A percentile compares a stretch with the other conserved stretches of the same genome.
phyloP scores from a whole-genome alignment of 352 stramenopile genomes.

The Elongisporangium anandrum region DNA sequence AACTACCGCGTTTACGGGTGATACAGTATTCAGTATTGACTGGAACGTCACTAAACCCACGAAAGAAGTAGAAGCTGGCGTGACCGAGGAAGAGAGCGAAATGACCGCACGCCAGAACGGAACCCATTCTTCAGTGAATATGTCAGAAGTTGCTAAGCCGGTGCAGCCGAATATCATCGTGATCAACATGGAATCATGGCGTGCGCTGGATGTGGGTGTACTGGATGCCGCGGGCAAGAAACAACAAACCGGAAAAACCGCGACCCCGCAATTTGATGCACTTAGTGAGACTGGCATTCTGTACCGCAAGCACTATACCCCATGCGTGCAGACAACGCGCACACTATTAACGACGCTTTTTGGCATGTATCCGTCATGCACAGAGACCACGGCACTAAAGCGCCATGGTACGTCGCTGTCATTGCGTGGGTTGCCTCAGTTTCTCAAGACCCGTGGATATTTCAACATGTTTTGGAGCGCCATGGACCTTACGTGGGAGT shows the following conservation, averaged over 20 bases:
- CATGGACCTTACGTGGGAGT: slow-evolving; percentile 56
- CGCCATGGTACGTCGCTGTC: slow-evolving; percentile 48
- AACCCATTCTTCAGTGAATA: not conserved
- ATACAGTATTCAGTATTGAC: slow-evolving; percentile 42
- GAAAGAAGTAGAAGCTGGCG: slow-evolving; percentile 1
- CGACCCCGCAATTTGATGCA: slow-evolving; percentile 57
- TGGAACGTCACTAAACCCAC: slow-evolving; percentile 18
- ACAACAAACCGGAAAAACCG: slow-evolving; percentile 27
- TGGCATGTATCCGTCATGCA: slow-evolving; percentile 64
- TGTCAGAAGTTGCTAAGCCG: not conserved
- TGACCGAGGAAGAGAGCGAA: slow-evolving; percentile 3
- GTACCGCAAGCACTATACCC: slow-evolving; percentile 69
- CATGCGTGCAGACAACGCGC: slow-evolving; percentile 58
- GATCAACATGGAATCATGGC: slow-evolving; percentile 73
- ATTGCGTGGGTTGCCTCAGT: slow-evolving; percentile 52
- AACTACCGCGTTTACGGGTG: slow-evolving; percentile 47
- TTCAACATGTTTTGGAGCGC: slow-evolving; percentile 74
- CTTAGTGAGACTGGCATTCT: slow-evolving; percentile 48
- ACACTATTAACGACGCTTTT: slow-evolving; percentile 72
- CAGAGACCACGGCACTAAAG: slow-evolving; percentile 59
- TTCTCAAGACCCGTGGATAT: slow-evolving; percentile 61
- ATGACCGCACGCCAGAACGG: not conserved
- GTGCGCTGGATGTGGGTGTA: slow-evolving; percentile 61
- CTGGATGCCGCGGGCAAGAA: slow-evolving; percentile 49
- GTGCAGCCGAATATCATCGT: slow-evolving; percentile 61